Base-by-base conservation (phyloP, 1,139 yeast species). In the Starmera stellimalicola region DNA sequence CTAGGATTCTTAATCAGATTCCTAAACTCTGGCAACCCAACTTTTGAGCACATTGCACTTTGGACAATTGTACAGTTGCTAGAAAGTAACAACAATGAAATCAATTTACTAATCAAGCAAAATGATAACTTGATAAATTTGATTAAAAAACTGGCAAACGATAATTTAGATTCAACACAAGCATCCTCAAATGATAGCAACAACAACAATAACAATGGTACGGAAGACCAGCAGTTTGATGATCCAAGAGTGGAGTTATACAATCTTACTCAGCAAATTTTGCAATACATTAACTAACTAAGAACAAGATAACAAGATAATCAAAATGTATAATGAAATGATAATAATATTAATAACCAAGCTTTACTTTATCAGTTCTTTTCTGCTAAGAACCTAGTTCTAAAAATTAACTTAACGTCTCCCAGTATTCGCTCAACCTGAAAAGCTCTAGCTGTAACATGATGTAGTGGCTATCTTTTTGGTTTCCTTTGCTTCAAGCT, bases 31-130 rank as follows among this genome's bases (percentile, higher is more conserved):
- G 82, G 81, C 29, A 91, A 88, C 56, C 83, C 94, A n/a, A 91
- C 97, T 0, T 93, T 91, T 59, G 97, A 91, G 60, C 98, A 91
- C 56, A 91, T 91, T 59, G 96, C 98, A 2, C 73, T 88, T 41
- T 91, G 99, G 99, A 88, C 96, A 33, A 82, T 88, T 45, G 68
- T 88, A 48, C 98, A 91, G 62, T 70, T 91, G 43, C 69, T 93
- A 43, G 99, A 91, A 60, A 78, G 94, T 37, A 85, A 82, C 50
- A 84, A 87, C 52, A 60, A 62, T 33, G 81, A 81, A 38, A 73
- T 91, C 35, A 73, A 74, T 40, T 63, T 70, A 8, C 64, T 74
- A 48, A 75, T 81, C 31, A 78, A 78, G 51, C 73, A 64, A 36
- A 73, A 76, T 50, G 70, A 65, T 41, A 63, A 73, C n/a, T 69